A percentile compares a stretch with the other conserved stretches of the same genome.
Conservation (phyloP, 257 asterid species). For the Jacaranda mimosifolia region DNA sequence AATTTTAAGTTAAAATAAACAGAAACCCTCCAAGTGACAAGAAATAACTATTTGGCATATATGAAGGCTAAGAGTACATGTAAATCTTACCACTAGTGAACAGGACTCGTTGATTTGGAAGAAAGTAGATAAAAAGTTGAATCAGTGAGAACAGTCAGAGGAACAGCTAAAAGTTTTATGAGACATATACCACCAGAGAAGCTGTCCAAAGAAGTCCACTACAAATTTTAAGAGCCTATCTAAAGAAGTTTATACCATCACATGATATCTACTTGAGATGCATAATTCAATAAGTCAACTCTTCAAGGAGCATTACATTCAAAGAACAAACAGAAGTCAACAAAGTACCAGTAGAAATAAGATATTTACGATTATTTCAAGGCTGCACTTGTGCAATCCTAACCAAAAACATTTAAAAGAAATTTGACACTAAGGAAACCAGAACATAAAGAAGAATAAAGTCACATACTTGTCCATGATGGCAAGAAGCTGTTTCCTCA, state of each 20-base stretch:
- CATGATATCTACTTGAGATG: slow-evolving; percentile 22
- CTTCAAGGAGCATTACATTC: not conserved
- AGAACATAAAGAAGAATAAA: slow-evolving; percentile 18
- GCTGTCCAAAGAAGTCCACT: slow-evolving; percentile 2
- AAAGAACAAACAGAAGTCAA: not conserved
- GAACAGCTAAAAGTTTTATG: not conserved
- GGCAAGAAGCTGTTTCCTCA: slow-evolving; percentile 85
- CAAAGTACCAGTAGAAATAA: not conserved
- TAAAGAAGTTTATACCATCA: not conserved
- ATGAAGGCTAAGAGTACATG: not conserved
- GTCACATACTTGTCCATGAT: slow-evolving; percentile 85
- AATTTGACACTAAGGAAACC: slow-evolving; percentile 15
- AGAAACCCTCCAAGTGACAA: not conserved
- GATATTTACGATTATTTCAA: slow-evolving; percentile 32
- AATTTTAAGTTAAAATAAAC: not conserved
- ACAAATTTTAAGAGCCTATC: slow-evolving; percentile 14
- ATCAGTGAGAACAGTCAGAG: not conserved
- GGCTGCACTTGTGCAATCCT: not conserved
- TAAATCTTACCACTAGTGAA: slow-evolving; percentile 18
- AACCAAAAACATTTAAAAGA: slow-evolving; percentile 28
- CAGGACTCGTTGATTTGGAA: not conserved
- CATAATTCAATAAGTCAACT: slow-evolving; percentile 19
- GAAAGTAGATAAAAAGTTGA: not conserved
- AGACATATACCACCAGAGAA: not conserved
- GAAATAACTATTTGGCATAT: not conserved